These are phyloP conservation scores for Komagataella pseudopastoris DNA, from an alignment of 805 yeast genomes.

Conservation along the genomic window DNA sequence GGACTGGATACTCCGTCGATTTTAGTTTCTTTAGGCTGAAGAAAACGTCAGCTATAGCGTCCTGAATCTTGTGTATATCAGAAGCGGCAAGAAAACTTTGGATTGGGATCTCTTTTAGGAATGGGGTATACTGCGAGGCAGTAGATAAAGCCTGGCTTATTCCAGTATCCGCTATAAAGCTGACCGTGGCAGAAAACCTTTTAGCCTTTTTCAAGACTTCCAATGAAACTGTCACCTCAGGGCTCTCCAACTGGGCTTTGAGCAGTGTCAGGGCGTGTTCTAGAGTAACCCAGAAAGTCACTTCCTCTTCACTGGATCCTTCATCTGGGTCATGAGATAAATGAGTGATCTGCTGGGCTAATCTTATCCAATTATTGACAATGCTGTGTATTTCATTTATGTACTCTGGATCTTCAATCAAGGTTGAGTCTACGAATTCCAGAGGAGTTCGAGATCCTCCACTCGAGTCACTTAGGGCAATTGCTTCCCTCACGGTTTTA, in stretches of 20 bases:
- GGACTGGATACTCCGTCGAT: conserved; percentile 46
- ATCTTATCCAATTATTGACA: conserved; percentile 65
- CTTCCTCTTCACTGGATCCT: conserved; percentile 51
- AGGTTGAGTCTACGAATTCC: conserved; percentile 13
- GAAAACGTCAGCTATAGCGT: conserved; percentile 34
- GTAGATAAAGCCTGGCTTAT: conserved; percentile 36
- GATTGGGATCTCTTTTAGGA: conserved; percentile 62
- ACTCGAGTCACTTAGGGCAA: conserved; percentile 9
- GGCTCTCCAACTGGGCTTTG: conserved; percentile 40
- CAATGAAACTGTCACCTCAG: conserved; percentile 42
- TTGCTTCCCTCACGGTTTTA: conserved; percentile 28
- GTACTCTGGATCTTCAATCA: conserved; percentile 33
- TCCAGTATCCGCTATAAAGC: conserved; percentile 61
- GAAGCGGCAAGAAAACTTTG: conserved; percentile 38
- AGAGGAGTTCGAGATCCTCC: conserved; percentile 4
- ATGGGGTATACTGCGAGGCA: conserved; percentile 42
- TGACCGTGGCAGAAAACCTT: conserved; percentile 67
- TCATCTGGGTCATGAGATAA: conserved; percentile 37
- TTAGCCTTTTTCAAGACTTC: conserved; percentile 54
- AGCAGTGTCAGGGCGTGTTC: conserved; percentile 45
- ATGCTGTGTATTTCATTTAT: conserved; percentile 57
- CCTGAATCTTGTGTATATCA: conserved; percentile 27
- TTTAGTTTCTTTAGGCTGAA: conserved; percentile 52
- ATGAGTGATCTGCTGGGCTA: conserved; percentile 42
- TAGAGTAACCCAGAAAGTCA: conserved; percentile 66